A percentile compares a stretch with the other conserved stretches of the same genome.
Evolutionary conservation across 1,284 basidiomycete species (phyloP).

Genomic region (Ustilago hordei): DNA sequence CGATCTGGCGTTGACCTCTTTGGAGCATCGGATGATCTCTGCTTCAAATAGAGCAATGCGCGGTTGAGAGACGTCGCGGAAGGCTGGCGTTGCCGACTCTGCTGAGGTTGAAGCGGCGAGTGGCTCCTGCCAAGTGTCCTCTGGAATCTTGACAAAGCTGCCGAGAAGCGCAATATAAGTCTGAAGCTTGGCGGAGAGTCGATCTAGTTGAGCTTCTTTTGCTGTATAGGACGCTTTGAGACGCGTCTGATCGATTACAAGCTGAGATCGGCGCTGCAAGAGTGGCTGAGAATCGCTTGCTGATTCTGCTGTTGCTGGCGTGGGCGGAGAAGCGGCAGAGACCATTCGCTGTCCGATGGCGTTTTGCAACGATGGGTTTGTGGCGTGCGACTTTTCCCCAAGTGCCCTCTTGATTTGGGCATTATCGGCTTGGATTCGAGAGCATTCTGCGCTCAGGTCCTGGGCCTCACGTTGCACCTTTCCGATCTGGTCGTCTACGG

Average conservation of each 20-base stretch:
- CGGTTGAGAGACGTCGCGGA: conserved; percentile 49
- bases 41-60: conserved; percentile 47
- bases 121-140: conserved; percentile 14
- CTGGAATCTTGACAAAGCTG: conserved; percentile 42
- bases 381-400: conserved; percentile 36
- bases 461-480: conserved; percentile 56
- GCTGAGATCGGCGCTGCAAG: conserved; percentile 42
- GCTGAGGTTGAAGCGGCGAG: neutral
- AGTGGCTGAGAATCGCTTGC: conserved; percentile 29
- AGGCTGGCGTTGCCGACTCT: conserved; percentile 1
- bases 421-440: conserved; percentile 34
- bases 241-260: conserved; percentile 39
- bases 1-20: conserved; percentile 51
- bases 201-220: conserved; percentile 41
- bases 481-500: conserved; percentile 62
- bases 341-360: conserved; percentile 48
- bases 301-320: conserved; percentile 9
- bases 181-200: conserved; percentile 37
- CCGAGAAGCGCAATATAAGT: conserved; percentile 50
- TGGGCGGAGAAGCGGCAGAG: conserved; percentile 34
- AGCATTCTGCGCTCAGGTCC: conserved; percentile 47
- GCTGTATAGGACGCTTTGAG: conserved; percentile 39
- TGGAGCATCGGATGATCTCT: conserved; percentile 56
- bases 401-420: conserved; percentile 27
- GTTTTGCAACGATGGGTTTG: conserved; percentile 41